These are phyloP conservation scores for Phialophora tarda DNA, from an alignment of 2,329 filamentous ascomycete genomes.

Conservation along the genomic window DNA sequence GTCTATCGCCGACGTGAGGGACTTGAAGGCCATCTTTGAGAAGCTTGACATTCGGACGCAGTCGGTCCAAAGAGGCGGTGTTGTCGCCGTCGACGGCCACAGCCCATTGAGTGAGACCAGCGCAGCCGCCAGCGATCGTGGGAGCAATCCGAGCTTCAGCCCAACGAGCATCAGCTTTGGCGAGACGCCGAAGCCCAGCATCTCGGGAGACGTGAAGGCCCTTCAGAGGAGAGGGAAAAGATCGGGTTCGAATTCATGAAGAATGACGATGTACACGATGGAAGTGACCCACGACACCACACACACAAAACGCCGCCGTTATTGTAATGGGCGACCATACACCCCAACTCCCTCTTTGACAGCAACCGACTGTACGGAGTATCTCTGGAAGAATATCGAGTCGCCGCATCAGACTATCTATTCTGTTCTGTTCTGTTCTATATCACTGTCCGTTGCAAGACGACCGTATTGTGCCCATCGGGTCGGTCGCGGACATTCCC, in stretches of 20 bases:
- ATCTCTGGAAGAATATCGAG: no score
- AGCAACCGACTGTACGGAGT: not conserved
- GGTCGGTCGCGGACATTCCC: no score
- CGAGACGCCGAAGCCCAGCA: not conserved
- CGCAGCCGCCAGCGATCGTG: conserved; percentile 25
- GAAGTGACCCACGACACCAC: not conserved
- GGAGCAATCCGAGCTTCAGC: conserved; percentile 31
- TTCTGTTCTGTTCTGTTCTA: no score
- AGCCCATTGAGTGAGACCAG: conserved; percentile 30
- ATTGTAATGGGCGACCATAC: not conserved
- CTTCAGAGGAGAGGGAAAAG: not conserved
- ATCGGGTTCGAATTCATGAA: conserved; percentile 2
- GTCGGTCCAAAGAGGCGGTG: conserved; percentile 27
- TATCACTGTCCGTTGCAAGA: no score
- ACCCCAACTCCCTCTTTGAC: not conserved
- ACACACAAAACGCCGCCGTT: not conserved
- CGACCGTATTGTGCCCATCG: no score
- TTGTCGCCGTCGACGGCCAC: conserved; percentile 10
- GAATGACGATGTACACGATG: not conserved
- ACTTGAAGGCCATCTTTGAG: conserved; percentile 76
- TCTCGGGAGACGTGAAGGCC: not conserved
- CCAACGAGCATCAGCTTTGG: conserved; percentile 28
- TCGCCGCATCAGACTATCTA: no score
- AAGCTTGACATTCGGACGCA: conserved; percentile 61
- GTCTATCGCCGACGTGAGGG: conserved; percentile 61